Percentiles rank a stretch among this genome's conserved stretches.
phyloP scores from a whole-genome alignment of 1,139 yeast genomes.

The Taphrina confusa region DNA sequence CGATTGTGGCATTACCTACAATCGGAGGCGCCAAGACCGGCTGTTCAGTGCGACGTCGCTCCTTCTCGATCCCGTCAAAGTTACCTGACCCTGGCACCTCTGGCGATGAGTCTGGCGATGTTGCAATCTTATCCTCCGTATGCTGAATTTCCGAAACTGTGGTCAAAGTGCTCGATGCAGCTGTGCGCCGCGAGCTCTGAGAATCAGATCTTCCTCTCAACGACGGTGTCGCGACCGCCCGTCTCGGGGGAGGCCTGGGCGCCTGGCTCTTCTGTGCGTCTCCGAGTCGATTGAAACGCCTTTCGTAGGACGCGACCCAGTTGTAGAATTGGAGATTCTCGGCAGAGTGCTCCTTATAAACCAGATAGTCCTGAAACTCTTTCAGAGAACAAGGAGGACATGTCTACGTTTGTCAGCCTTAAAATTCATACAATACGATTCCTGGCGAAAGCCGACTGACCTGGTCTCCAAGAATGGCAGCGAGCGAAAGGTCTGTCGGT shows the following conservation, averaged over 20 bases:
- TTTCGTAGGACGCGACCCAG: conserved; percentile 28
- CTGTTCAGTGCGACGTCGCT: background rate
- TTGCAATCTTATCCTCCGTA: background rate
- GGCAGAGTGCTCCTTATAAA: conserved; percentile 32
- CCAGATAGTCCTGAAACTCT: conserved; percentile 33
- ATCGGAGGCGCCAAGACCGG: conserved; percentile 8
- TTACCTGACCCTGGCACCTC: background rate
- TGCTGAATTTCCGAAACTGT: background rate
- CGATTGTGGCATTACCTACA: background rate
- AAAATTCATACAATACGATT: background rate
- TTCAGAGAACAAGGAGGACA: conserved; percentile 34
- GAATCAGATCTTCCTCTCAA: conserved; percentile 21
- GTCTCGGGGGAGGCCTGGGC: conserved; percentile 25
- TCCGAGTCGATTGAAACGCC: conserved; percentile 20
- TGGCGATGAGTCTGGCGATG: background rate
- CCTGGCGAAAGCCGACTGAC: conserved; percentile 1
- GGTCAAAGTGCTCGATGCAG: background rate
- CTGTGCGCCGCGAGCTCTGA: conserved; percentile 19
- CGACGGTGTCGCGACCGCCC: conserved; percentile 23
- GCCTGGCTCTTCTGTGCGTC: conserved; percentile 9
- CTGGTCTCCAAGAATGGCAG: conserved; percentile 32
- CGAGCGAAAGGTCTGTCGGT: conserved; percentile 20
- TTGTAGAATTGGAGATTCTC: conserved; percentile 32
- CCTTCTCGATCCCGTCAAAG: background rate
- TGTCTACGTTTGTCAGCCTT: background rate